Base-by-base conservation (phyloP, 257 asterid genomes). In the Salvia splendens region DNA sequence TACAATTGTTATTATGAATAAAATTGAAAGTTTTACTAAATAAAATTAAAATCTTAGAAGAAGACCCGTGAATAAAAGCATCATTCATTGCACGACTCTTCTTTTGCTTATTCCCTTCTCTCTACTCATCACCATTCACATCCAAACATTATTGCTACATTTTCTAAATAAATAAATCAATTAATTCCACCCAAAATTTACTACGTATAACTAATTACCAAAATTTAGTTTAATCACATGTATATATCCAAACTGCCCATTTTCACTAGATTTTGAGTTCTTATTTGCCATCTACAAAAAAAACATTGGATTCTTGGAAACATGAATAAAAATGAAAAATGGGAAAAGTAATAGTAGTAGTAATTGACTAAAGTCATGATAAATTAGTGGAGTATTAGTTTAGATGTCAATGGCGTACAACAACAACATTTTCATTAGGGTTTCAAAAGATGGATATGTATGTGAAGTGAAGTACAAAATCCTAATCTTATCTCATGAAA, bases 11-110 rank as follows among this genome's bases (percentile, higher is more conserved):
- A n/a, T n/a, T n/a, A n/a, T n/a, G n/a, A n/a, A n/a, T n/a, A n/a
- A n/a, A n/a, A n/a, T n/a, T n/a, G n/a, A n/a, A n/a, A n/a, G n/a
- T n/a, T n/a, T n/a, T n/a, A n/a, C n/a, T n/a, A n/a, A n/a, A n/a
- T n/a, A n/a, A n/a, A n/a, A n/a, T n/a, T n/a, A n/a, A n/a, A 77
- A 77, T 77, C 67, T 77, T 61, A 57, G 50, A 73, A 73, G 73
- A 72, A 78, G 69, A 77, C n/a, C n/a, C n/a, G n/a, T n/a, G n/a
- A n/a, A n/a, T n/a, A n/a, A 62, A 77, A 71, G 74, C 58, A 61
- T 61, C 38, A 61, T 41, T 61, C 55, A 62, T 5, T 10, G 54
- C 67, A 62, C 50, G 75, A 68, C 59, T 70, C 71, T 68, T 36
- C 76, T 62, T 49, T 69, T 70, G 14, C 41, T 70, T 76, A 50